Evolutionary conservation across 2,329 filamentous ascomycete genomes (phyloP).

Genomic region (Colletotrichum higginsianum): DNA sequence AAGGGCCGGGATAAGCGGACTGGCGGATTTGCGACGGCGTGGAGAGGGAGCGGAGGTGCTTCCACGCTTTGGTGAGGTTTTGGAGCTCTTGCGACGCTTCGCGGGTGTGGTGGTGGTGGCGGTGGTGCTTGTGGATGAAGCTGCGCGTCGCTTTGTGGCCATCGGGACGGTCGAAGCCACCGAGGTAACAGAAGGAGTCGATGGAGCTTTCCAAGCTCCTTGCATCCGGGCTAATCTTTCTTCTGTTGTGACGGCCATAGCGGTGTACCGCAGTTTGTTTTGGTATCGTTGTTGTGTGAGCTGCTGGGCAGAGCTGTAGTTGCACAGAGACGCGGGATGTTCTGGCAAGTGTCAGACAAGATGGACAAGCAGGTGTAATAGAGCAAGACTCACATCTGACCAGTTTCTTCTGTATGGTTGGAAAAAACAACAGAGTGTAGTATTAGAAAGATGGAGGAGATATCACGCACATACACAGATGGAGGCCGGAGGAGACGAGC

Average conservation of each 20-base stretch:
- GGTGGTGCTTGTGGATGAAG: not conserved
- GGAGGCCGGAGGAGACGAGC: not conserved
- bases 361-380: not conserved
- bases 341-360: not conserved
- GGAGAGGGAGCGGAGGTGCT: not conserved
- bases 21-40: not conserved
- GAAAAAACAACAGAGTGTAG: no score
- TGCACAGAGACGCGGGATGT: not conserved
- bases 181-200: not conserved
- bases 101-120: not conserved
- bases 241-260: constrained; percentile 1
- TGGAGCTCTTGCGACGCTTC: not conserved
- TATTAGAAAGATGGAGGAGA: not conserved
- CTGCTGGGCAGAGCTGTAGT: not conserved
- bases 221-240: not conserved
- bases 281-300: no score
- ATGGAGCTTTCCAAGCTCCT: no score
- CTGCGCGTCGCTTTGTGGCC: not conserved
- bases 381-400: not conserved
- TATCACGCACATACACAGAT: not conserved
- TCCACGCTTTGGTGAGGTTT: not conserved
- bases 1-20: not conserved
- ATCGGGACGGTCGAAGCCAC: not conserved
- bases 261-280: not conserved
- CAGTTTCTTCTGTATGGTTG: no score